Evolutionary conservation across 768 basidiomycete genomes (phyloP).

Genomic region (Chiua virens): DNA sequence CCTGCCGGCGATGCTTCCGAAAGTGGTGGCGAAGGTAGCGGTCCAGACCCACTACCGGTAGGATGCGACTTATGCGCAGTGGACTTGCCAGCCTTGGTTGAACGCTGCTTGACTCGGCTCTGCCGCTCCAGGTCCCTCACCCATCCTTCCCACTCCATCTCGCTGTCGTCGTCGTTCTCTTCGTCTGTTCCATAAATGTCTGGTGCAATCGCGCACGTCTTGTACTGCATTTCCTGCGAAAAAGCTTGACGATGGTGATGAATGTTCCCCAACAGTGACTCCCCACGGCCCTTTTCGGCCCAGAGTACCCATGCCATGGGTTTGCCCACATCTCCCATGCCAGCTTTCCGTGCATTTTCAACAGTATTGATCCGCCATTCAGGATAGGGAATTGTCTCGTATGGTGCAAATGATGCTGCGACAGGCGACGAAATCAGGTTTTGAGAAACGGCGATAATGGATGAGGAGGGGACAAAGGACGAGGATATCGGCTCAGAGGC

Average conservation of each 20-base stretch:
- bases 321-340: conserved; percentile 55
- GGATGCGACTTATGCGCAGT: background rate
- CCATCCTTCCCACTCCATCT: conserved; percentile 71
- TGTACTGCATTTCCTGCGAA: conserved; percentile 25
- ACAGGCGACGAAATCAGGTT: conserved; percentile 8
- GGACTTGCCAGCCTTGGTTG: background rate
- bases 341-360: conserved; percentile 52
- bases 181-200: conserved; percentile 30
- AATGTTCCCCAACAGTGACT: conserved; percentile 20
- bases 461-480: conserved; percentile 41
- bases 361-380: conserved; percentile 61
- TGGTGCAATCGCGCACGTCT: background rate
- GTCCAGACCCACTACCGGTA: background rate
- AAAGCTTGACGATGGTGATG: conserved; percentile 23
- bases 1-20: conserved; percentile 27
- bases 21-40: conserved; percentile 27
- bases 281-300: conserved; percentile 26
- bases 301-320: conserved; percentile 51
- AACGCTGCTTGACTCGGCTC: conserved; percentile 15
- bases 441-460: conserved; percentile 60
- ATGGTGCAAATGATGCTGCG: conserved; percentile 24
- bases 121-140: conserved; percentile 53
- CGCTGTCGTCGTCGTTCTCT: conserved; percentile 45
- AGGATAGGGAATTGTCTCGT: conserved; percentile 53
- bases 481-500: conserved; percentile 36